These are phyloP conservation scores for Krasilnikovozyma curviuscula DNA, from an alignment of 768 basidiomycete species.

Conservation along the genomic window DNA sequence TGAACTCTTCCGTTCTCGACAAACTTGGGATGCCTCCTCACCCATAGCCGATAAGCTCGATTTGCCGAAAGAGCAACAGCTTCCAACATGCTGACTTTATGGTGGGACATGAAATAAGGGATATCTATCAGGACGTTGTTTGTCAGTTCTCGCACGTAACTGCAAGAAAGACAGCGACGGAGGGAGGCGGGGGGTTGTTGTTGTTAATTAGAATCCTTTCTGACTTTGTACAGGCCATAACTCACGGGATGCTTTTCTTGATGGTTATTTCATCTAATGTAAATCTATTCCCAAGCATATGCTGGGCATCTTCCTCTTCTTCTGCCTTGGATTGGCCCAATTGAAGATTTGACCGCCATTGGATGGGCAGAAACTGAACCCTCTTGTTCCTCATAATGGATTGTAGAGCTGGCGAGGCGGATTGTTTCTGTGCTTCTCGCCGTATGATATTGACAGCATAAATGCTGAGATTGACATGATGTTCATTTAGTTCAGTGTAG, in stretches of 20 bases:
- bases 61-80: slow-evolving; percentile 31
- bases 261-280: slow-evolving; percentile 31
- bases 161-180: not conserved
- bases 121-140: slow-evolving; percentile 4
- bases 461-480: not conserved
- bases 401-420: slow-evolving; percentile 27
- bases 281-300: slow-evolving; percentile 30
- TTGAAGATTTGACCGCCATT: slow-evolving; percentile 27
- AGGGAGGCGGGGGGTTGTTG: no score
- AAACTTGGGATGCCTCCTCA: slow-evolving; percentile 30
- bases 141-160: not conserved
- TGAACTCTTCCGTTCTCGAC: slow-evolving; percentile 28
- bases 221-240: no score
- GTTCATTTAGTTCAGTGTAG: slow-evolving; percentile 8
- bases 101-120: slow-evolving; percentile 1
- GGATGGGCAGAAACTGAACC: slow-evolving; percentile 31
- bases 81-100: slow-evolving; percentile 27
- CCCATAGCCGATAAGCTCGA: slow-evolving; percentile 30
- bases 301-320: slow-evolving; percentile 21
- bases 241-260: slow-evolving; percentile 30
- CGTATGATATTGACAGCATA: not conserved
- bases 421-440: slow-evolving; percentile 24
- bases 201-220: no score
- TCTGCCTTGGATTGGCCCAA: slow-evolving; percentile 26
- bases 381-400: slow-evolving; percentile 30